These are phyloP conservation scores for Coemansia guatemalensis DNA, from an alignment of 192 early-diverging fungal genomes.

Conservation along the genomic window DNA sequence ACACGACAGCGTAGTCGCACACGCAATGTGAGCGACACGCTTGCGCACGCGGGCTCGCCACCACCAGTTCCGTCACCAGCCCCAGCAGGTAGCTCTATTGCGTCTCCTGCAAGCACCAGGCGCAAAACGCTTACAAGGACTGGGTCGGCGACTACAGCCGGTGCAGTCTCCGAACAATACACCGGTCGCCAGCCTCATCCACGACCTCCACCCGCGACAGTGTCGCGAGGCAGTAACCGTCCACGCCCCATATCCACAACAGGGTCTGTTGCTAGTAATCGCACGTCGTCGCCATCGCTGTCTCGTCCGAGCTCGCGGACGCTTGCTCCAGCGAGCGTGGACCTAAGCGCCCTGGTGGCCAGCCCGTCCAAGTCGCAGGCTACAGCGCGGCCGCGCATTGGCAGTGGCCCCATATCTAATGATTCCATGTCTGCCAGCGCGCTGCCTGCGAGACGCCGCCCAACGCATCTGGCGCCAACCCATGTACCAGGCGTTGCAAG, in stretches of 20 bases:
- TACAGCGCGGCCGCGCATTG: slow-evolving; percentile 2
- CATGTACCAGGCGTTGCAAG: background rate
- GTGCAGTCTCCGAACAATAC: background rate
- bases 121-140: slow-evolving; percentile 40
- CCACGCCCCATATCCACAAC: slow-evolving; percentile 41
- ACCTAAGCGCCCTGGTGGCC: background rate
- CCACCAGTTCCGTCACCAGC: background rate
- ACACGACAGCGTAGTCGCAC: slow-evolving; percentile 9
- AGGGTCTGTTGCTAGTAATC: slow-evolving; percentile 33
- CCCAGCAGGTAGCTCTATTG: slow-evolving; percentile 5
- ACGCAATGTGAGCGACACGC: slow-evolving; percentile 29
- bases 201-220: slow-evolving; percentile 28
- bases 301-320: slow-evolving; percentile 34
- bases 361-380: slow-evolving; percentile 6
- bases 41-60: background rate
- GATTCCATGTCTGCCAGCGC: slow-evolving; percentile 1
- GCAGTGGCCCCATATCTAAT: slow-evolving; percentile 2
- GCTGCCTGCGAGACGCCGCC: slow-evolving; percentile 9
- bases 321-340: slow-evolving; percentile 10
- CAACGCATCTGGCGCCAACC: background rate
- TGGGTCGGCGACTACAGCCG: background rate
- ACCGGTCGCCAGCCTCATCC: background rate
- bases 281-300: slow-evolving; percentile 38
- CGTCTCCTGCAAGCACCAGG: slow-evolving; percentile 19
- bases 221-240: slow-evolving; percentile 29